Percentiles rank a stretch among this genome's conserved stretches.
phyloP scores from a whole-genome alignment of 345 rosid genomes.

The Rhodamnia argentea region DNA sequence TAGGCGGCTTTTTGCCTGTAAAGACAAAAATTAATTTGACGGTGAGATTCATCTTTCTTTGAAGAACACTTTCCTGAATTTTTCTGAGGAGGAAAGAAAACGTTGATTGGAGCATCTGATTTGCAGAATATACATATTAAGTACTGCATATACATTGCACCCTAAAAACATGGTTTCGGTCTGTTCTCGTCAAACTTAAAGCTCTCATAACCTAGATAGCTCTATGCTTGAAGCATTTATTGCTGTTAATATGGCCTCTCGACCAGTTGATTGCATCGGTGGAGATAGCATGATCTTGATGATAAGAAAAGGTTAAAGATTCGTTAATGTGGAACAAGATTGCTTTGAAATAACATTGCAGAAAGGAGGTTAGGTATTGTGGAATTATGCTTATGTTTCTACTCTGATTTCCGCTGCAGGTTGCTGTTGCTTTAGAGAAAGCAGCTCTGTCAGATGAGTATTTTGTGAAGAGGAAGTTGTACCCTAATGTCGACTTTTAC shows the following conservation, averaged over 20 bases:
- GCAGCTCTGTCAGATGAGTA: slow-evolving; percentile 94
- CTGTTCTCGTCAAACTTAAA: not conserved
- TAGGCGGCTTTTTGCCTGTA: not conserved
- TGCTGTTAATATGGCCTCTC: not conserved
- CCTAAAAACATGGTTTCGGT: not conserved
- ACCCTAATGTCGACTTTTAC: slow-evolving; percentile 99
- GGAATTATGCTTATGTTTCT: not conserved
- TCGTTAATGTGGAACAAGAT: not conserved
- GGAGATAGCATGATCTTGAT: not conserved
- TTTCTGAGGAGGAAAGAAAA: not conserved
- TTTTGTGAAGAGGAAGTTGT: slow-evolving; percentile 79
- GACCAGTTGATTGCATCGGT: not conserved
- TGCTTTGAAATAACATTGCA: not conserved
- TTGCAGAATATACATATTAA: not conserved
- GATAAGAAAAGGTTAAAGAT: not conserved
- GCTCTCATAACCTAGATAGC: not conserved
- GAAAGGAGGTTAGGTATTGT: not conserved
- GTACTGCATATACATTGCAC: not conserved
- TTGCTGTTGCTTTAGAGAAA: slow-evolving; percentile 91
- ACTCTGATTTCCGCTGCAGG: slow-evolving; percentile 29
- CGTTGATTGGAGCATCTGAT: not conserved
- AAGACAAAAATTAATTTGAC: not conserved
- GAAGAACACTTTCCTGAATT: not conserved
- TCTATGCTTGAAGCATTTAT: not conserved
- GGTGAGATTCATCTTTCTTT: not conserved